These are phyloP conservation scores for Mycena latifolia DNA, from an alignment of 768 basidiomycete genomes.

Conservation along the genomic window DNA sequence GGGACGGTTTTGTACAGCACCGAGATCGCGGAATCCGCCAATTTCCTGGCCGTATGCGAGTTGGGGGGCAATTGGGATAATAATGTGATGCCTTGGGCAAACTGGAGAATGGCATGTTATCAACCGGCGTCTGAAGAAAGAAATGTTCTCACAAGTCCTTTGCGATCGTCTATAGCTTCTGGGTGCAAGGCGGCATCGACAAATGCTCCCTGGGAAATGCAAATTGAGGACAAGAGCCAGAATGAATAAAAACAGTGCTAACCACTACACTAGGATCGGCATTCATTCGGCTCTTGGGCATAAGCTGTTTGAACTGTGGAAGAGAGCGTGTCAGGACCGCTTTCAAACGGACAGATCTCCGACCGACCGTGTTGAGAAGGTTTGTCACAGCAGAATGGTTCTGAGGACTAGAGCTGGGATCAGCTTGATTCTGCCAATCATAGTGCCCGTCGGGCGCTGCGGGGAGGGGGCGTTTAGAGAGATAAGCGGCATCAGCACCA, in stretches of 20 bases:
- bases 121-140: too few species aligned
- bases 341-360: too few species aligned
- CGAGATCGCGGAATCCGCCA: constrained; percentile 46
- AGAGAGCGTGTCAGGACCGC: not conserved
- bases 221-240: not conserved
- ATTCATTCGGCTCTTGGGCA: not conserved
- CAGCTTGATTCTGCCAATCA: not conserved
- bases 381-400: not conserved
- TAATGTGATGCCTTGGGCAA: constrained; percentile 42
- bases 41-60: constrained; percentile 25
- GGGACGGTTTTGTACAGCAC: constrained; percentile 70
- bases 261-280: not conserved
- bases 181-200: not conserved
- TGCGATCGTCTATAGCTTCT: not conserved
- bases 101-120: too few species aligned
- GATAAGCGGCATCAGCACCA: not conserved
- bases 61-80: constrained; percentile 42
- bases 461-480: not conserved
- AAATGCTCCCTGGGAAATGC: not conserved
- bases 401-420: not conserved
- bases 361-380: not conserved
- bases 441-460: not conserved
- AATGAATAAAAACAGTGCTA: not conserved
- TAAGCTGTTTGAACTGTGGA: not conserved
- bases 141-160: too few species aligned